Conservation (phyloP, 192 early-diverging fungal genomes). For the Entophlyctis luteolus region DNA sequence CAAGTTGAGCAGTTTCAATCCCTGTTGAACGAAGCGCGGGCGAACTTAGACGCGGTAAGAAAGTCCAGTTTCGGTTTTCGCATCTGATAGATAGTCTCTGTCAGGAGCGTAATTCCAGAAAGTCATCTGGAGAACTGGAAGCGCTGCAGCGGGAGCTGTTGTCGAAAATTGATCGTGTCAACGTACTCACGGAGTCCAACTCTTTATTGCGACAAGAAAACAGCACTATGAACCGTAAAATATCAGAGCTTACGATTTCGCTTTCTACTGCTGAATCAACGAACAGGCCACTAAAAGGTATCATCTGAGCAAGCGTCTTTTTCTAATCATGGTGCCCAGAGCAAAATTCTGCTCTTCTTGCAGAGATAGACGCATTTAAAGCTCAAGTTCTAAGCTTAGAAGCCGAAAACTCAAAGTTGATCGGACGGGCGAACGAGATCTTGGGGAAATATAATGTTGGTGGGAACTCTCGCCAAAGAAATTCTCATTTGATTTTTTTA, state of each 20-base stretch:
- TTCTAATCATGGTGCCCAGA: constrained; percentile 27
- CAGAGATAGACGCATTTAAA: constrained; percentile 61
- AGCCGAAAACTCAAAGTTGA: constrained; percentile 67
- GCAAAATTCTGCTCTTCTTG: constrained; percentile 54
- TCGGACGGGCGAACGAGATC: constrained; percentile 67
- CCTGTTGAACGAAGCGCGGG: constrained; percentile 65
- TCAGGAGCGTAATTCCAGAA: constrained; percentile 45
- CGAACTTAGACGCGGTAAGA: constrained; percentile 53
- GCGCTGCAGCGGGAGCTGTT: constrained; percentile 58
- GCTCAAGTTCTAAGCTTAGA: constrained; percentile 50
- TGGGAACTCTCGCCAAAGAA: neutral
- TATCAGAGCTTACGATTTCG: constrained; percentile 34
- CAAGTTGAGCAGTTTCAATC: constrained; percentile 61
- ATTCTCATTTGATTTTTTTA: constrained; percentile 19
- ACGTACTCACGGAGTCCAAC: constrained; percentile 75
- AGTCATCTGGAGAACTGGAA: constrained; percentile 44
- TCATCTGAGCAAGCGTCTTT: neutral
- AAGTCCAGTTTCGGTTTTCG: constrained; percentile 19
- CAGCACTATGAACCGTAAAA: constrained; percentile 36
- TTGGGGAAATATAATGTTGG: constrained; percentile 65
- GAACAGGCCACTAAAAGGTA: constrained; percentile 50
- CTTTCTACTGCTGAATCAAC: constrained; percentile 39
- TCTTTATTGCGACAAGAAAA: constrained; percentile 63
- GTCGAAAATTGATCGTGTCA: constrained; percentile 64
- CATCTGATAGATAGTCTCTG: neutral